Percentiles rank a stretch among this genome's conserved stretches.
phyloP scores from a whole-genome alignment of 345 rosid genomes.

The Melaleuca alternifolia region DNA sequence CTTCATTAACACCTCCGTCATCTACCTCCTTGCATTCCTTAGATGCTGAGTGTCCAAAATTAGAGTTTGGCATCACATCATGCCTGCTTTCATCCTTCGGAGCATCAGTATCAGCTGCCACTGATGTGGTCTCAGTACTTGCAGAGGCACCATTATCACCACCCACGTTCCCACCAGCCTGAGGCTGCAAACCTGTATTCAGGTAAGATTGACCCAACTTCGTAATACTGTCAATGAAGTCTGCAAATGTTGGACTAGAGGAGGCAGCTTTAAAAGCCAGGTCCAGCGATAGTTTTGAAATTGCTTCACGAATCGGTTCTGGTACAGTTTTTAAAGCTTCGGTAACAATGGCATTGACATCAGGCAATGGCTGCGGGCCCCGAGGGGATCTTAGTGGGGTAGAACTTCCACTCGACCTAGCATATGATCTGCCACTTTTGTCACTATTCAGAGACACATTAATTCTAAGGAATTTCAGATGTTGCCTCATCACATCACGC shows the following conservation, averaged over 20 bases:
- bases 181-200: constrained; percentile 3
- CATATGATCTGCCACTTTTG: constrained; percentile 11
- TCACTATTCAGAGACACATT: constrained; percentile 31
- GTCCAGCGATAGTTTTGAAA: constrained; percentile 45
- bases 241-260: constrained; percentile 26
- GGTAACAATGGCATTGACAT: constrained; percentile 25
- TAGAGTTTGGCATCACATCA: constrained; percentile 2
- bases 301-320: constrained; percentile 35
- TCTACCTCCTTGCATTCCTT: constrained; percentile 3
- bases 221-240: constrained; percentile 25
- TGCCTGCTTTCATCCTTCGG: constrained; percentile 1
- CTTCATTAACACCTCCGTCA: background rate
- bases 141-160: constrained; percentile 5
- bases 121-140: constrained; percentile 2
- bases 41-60: background rate
- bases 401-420: constrained; percentile 45
- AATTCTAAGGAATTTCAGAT: constrained; percentile 63
- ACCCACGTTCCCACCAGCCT: constrained; percentile 4
- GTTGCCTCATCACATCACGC: constrained; percentile 55
- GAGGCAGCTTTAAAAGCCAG: constrained; percentile 42
- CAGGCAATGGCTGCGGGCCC: constrained; percentile 23
- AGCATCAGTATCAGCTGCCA: constrained; percentile 6
- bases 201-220: constrained; percentile 27
- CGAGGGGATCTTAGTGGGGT: constrained; percentile 38
- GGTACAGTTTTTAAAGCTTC: constrained; percentile 58